Evolutionary conservation across 2,329 filamentous ascomycete genomes (phyloP), one percentile per base, ranked within the genome.

Genomic region (Penicillium psychrosexuale): DNA sequence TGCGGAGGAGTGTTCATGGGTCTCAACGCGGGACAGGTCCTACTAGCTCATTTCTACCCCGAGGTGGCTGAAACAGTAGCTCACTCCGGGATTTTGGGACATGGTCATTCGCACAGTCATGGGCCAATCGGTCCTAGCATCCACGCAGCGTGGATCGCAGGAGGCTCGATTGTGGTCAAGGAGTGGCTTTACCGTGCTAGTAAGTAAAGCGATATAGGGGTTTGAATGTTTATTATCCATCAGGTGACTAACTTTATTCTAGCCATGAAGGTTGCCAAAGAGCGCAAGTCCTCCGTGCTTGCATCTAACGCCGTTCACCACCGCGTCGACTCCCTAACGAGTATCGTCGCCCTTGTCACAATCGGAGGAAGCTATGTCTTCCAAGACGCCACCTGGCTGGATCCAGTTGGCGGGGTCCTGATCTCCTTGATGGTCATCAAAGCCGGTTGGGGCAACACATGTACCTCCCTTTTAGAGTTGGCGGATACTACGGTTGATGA

Each of bases 151-250:
- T 99, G 94, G 94, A 78, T 99, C 56, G 93, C 94, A 34, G 88
- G 84, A 38, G 93, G 90, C 19, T 96, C 91, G 2, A 94, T 99
- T 54, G 74, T 91, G 27, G 79, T 97, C 66, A 99, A 99, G 76
- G 94, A 99, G 75, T 99, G 92, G 90, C 79, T 99, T 27, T 99
- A 97, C 71, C 87, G 89, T 78, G 91, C 93, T 61, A 99, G 93
- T 94, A 85, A 80, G 89, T 84, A 38, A n/a, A 9, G 11, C 45
- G 17, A 49, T 27, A 11, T 13, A 30, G 19, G 45, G 45, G 22
- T 36, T 12, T 33, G 8, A 28, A 17, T 17, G 37, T 38, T 28
- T 24, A 12, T 24, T 24, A 15, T 27, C 11, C 3, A 19, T 31
- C 13, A 34, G 33, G 45, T 55, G 37, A 53, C 55, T 64, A 56